Conservation (phyloP, 768 basidiomycete species). For the Boletus sp. region DNA sequence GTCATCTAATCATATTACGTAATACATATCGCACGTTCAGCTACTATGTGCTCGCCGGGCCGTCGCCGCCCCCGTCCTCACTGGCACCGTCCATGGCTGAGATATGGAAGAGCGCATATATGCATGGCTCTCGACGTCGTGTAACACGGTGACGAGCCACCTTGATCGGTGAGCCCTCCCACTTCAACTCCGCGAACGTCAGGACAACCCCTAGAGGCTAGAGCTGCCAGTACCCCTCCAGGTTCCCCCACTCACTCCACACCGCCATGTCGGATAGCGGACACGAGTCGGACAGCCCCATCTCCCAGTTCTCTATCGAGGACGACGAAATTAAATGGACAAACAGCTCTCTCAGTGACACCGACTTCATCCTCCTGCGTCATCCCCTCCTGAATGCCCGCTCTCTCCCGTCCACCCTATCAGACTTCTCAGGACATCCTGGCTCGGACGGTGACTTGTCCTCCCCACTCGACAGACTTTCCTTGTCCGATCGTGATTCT, state of each 20-base stretch:
- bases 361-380: conserved; percentile 27
- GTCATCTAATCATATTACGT: conserved; percentile 38
- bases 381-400: conserved; percentile 17
- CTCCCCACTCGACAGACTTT: conserved; percentile 17
- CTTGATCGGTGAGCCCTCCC: neutral
- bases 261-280: conserved; percentile 14
- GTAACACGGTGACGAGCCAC: conserved; percentile 10
- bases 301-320: conserved; percentile 16
- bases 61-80: neutral
- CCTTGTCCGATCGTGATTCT: conserved; percentile 11
- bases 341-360: conserved; percentile 2
- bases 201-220: conserved; percentile 1
- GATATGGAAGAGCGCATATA: neutral
- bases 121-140: neutral
- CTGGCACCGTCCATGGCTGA: neutral
- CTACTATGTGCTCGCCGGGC: neutral
- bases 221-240: neutral
- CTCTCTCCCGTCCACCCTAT: conserved; percentile 13
- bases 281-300: conserved; percentile 6
- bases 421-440: conserved; percentile 1
- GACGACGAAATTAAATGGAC: conserved; percentile 28
- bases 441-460: conserved; percentile 15
- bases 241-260: neutral
- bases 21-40: conserved; percentile 28
- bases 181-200: conserved; percentile 17